Base-by-base conservation (phyloP, 108 stramenopile genomes). In the Nitzschia sp. region DNA sequence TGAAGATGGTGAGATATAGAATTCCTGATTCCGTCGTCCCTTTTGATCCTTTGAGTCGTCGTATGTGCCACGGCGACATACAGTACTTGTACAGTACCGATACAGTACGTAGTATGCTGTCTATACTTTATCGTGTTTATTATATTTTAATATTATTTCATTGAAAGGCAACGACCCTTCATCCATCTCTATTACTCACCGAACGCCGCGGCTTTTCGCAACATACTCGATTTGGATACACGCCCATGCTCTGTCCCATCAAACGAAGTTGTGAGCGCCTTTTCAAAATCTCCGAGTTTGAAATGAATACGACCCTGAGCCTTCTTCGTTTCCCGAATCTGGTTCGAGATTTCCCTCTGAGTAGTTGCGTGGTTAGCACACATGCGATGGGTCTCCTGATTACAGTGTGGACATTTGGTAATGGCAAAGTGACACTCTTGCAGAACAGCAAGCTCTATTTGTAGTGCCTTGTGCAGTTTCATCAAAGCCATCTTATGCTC, bases 211-310 rank as follows among this genome's bases (percentile, higher is more conserved):
- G n/a, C n/a, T n/a, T n/a, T n/a, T n/a, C n/a, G n/a, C n/a, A n/a
- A n/a, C n/a, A n/a, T n/a, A n/a, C n/a, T n/a, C n/a, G n/a, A n/a
- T n/a, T n/a, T n/a, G n/a, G n/a, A n/a, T n/a, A n/a, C n/a, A n/a
- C n/a, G n/a, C n/a, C n/a, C n/a, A n/a, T n/a, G 38, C 13, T 41
- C 38, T 6, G 38, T 41, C 6, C 41, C 60, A 44, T 58, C 68
- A 58, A 69, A 58, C 3, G 68, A 69, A 8, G 77, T 63, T 61
- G 56, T 45, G 53, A 78, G 30, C 0, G 77, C 77, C 45, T 53
- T 66, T 27, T 67, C 66, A 63, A 78, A 78, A 53, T 78, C 67
- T 22, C 77, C 77, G 25, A 72, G 35, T 47, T 78, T 78, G 66
- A 57, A 78, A 57, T 78, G 71, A 31, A 78, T 63, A 0, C 71